Conservation (phyloP, 2,329 filamentous ascomycete genomes). For the Aphanoascus verrucosus region DNA sequence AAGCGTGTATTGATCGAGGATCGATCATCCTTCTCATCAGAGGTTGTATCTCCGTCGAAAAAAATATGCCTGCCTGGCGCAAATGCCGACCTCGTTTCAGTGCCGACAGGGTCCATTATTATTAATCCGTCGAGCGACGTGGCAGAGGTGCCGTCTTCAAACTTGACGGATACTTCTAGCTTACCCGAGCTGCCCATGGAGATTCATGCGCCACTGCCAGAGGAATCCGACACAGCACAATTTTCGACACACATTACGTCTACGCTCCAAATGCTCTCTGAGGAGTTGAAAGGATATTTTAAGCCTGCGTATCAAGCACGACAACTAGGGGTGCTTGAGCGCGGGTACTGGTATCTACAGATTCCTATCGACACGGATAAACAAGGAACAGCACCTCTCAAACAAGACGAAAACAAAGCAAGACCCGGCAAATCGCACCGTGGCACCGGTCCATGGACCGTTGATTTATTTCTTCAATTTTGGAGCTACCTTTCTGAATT, state of each 20-base stretch:
- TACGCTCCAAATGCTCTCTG: slow-evolving; percentile 44
- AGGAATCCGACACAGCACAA: slow-evolving; percentile 32
- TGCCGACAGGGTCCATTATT: neutral
- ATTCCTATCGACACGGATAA: slow-evolving; percentile 43
- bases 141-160: neutral
- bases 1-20: neutral
- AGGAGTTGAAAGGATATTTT: slow-evolving; percentile 45
- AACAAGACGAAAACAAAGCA: slow-evolving; percentile 38
- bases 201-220: slow-evolving; percentile 47
- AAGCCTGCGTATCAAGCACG: slow-evolving; percentile 42
- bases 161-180: neutral
- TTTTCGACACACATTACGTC: slow-evolving; percentile 49
- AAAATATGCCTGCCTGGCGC: neutral
- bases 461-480: slow-evolving; percentile 29
- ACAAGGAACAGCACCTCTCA: neutral
- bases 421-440: slow-evolving; percentile 36
- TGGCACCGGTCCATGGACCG: slow-evolving; percentile 24
- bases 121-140: neutral
- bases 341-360: slow-evolving; percentile 65
- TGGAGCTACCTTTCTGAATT: slow-evolving; percentile 34
- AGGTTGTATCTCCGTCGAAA: neutral
- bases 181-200: slow-evolving; percentile 23
- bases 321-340: slow-evolving; percentile 49
- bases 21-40: neutral
- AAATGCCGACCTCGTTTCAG: neutral